Conservation (phyloP, 2,329 filamentous ascomycete genomes). For the Xylariales sp. region DNA sequence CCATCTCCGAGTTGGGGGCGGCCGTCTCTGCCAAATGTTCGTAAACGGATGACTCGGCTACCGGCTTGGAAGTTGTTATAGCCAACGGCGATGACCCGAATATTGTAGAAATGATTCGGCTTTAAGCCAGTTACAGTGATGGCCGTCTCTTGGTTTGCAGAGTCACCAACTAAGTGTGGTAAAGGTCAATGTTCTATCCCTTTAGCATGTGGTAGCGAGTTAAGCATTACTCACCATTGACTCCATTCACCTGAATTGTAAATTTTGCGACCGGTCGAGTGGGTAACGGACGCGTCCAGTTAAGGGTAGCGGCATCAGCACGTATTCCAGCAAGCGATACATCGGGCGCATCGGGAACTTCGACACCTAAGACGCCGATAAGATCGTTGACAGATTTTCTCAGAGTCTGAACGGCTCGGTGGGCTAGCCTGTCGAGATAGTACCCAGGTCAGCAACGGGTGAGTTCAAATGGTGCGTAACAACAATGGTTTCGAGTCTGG, state of each 20-base stretch:
- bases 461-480: slow-evolving; percentile 4
- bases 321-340: slow-evolving; percentile 92
- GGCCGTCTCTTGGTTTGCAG: slow-evolving; percentile 82
- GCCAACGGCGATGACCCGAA: slow-evolving; percentile 91
- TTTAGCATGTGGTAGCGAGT: slow-evolving; percentile 5
- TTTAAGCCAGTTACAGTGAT: slow-evolving; percentile 90
- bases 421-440: slow-evolving; percentile 72
- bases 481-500: slow-evolving; percentile 21
- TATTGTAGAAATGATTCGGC: slow-evolving; percentile 90
- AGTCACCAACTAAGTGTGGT: slow-evolving; percentile 77
- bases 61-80: slow-evolving; percentile 92
- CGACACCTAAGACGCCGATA: slow-evolving; percentile 89
- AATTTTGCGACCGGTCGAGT: slow-evolving; percentile 83
- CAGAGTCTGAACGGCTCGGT: slow-evolving; percentile 87
- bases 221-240: slow-evolving; percentile 73
- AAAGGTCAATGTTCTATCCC: slow-evolving; percentile 35
- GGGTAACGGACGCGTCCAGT: slow-evolving; percentile 82
- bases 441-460: slow-evolving; percentile 34
- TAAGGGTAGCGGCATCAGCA: slow-evolving; percentile 85
- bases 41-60: slow-evolving; percentile 84
- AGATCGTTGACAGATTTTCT: slow-evolving; percentile 92
- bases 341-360: slow-evolving; percentile 89
- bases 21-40: slow-evolving; percentile 76
- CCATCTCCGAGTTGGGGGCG: slow-evolving; percentile 69
- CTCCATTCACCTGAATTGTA: slow-evolving; percentile 91